phyloP scores from a whole-genome alignment of 73 alveolate species.

The Urostyla sp. region DNA sequence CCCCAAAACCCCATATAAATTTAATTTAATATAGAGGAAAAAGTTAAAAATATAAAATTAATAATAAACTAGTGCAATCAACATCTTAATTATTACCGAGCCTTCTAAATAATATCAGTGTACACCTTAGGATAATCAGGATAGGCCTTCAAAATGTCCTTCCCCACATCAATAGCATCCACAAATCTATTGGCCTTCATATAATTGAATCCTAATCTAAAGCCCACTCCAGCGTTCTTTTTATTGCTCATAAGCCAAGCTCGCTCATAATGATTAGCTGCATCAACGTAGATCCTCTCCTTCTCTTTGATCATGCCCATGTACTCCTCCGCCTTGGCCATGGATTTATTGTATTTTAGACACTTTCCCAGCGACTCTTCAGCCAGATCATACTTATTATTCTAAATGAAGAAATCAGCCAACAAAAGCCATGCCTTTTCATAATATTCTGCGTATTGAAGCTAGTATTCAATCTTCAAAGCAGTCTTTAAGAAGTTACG shows the following conservation, averaged over 20 bases:
- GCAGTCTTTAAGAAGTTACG: conserved; percentile 79
- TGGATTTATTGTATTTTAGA: conserved; percentile 84
- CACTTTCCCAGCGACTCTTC: conserved; percentile 82
- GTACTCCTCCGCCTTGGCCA: conserved; percentile 95
- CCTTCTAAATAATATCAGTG: conserved; percentile 80
- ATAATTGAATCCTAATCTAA: conserved; percentile 94
- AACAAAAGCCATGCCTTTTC: conserved; percentile 96
- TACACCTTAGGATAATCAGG: conserved; percentile 90
- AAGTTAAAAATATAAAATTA: not conserved
- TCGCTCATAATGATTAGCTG: conserved; percentile 90
- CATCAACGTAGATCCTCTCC: conserved; percentile 88
- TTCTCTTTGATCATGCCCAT: conserved; percentile 95
- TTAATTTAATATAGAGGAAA: too few relatives aligned
- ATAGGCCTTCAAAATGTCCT: conserved; percentile 88
- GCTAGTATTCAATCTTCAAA: conserved; percentile 80
- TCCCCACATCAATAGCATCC: conserved; percentile 87
- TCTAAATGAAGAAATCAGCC: conserved; percentile 92
- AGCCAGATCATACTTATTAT: conserved; percentile 86
- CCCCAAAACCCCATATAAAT: too few relatives aligned
- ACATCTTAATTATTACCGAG: conserved; percentile 52
- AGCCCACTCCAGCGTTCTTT: conserved; percentile 94
- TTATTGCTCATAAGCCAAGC: conserved; percentile 95
- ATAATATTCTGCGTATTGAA: conserved; percentile 90
- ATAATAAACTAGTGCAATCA: not conserved
- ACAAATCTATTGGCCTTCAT: conserved; percentile 92